Evolutionary conservation across 176 grass and related monocot species (phyloP).

Genomic region (Juncus inflexus): DNA sequence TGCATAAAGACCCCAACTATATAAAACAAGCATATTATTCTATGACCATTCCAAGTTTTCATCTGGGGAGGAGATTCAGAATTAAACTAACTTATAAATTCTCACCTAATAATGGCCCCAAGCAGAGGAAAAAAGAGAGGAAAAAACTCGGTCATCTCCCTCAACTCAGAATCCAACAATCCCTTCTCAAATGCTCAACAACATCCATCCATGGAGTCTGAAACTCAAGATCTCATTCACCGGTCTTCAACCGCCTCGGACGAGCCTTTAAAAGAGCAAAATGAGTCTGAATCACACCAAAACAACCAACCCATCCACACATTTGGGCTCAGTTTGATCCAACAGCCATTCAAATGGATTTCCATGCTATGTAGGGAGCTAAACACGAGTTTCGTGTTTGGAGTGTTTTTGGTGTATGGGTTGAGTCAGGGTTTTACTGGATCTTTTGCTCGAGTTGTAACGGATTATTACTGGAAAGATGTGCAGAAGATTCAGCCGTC

Average conservation of each 20-base stretch:
- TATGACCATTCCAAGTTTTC: not conserved
- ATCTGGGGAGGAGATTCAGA: not conserved
- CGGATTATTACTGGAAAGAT: constrained; percentile 98
- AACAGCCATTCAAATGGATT: constrained; percentile 61
- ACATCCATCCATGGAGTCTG: constrained; percentile 24
- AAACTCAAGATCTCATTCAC: constrained; percentile 36
- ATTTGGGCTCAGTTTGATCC: not conserved
- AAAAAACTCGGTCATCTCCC: not conserved
- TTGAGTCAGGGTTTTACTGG: constrained; percentile 73
- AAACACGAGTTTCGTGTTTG: constrained; percentile 62
- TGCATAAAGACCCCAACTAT: not conserved
- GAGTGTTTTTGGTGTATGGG: constrained; percentile 82
- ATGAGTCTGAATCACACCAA: not conserved
- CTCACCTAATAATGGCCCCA: not conserved
- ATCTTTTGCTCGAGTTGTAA: constrained; percentile 63
- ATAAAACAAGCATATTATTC: not conserved
- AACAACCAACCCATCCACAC: not conserved
- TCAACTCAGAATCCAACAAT: constrained; percentile 17
- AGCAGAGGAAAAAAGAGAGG: not conserved
- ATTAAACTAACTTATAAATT: constrained; percentile 13
- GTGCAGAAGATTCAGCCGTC: constrained; percentile 75
- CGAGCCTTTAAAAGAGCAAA: constrained; percentile 5
- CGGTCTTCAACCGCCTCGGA: constrained; percentile 1
- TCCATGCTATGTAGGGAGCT: constrained; percentile 83
- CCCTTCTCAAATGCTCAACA: constrained; percentile 9